Base-by-base conservation (phyloP, 2,329 filamentous ascomycete genomes). In the Rhynchosporium agropyri region DNA sequence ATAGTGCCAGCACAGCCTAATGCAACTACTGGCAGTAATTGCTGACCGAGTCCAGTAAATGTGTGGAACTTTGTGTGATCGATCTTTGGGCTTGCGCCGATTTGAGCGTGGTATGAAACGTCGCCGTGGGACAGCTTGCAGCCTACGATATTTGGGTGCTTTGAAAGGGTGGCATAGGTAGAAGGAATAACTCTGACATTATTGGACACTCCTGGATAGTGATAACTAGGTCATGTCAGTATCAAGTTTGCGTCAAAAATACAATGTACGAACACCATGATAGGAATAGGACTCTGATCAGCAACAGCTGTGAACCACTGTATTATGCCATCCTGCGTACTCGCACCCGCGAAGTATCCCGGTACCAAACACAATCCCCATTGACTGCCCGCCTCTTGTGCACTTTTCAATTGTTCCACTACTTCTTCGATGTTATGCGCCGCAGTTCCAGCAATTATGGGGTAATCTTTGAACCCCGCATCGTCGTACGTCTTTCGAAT, bases 51-150 rank as follows among this genome's bases (percentile, higher is more conserved):
- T 0, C 87, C 86, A 3, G 84, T 87, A 77, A 84, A 89, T 36
- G 84, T 82, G 67, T 79, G 80, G 76, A 89, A 89, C 53, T 81
- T 76, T 2, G 74, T 70, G 69, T 84, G 80, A 73, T 88, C 83
- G 71, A 89, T 86, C 54, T 78, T 72, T 0, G 86, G 86, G 68
- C 81, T 83, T 3, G 81, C 79, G 3, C 83, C 84, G 63, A 89
- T 82, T 72, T 88, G 83, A 4, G 82, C 79, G 72, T 88, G 85
- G 68, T 83, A 79, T n/a, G 85, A 87, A 53, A 89, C 80, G 71
- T 88, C 84, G 57, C 85, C 86, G 73, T 89, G 87, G 0, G 85
- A 89, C 68, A 89, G 82, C 76, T 89, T 89, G 76, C 84, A 87
- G 57, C 87, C 87, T 3, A 89, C 86, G 63, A 89, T 88, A 71